Base-by-base conservation (phyloP, 768 basidiomycete species). In the Pholiota conissans region DNA sequence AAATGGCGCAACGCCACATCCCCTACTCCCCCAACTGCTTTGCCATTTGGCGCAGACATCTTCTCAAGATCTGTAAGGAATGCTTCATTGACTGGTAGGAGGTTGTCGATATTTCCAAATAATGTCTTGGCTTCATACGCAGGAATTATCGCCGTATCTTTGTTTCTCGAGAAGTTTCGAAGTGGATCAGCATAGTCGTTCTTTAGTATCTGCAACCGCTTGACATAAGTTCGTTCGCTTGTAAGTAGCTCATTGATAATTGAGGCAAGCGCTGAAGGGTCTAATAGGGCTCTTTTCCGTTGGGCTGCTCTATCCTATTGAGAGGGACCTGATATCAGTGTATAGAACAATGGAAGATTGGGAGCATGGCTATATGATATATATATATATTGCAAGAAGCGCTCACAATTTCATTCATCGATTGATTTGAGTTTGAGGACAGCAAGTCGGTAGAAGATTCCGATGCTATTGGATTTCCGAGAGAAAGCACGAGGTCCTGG, bases 41-140 rank as follows among this genome's bases (percentile, higher is more conserved):
- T 76, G 39, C 85, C 87, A 62, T 82, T 82, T n/a, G 83, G 83
- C 5, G 76, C 76, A 32, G 85, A 61, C 86, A 94, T 89, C 71
- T 81, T 84, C 69, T 95, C 93, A 30, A 99, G 75, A 66, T 95
- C 92, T 1, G 73, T 70, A 34, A 98, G 75, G 69, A 98, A 95
- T 0, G 86, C 85, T 65, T 93, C 90, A 65, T 98, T 94, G n/a
- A 93, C 90, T 1, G 87, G 87, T 3, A 98, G 72, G 20, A 99
- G 80, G 51, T 84, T 87, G 71, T 98, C 95, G 50, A 98, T 82
- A 73, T 99, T 98, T 54, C 92, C 93, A 64, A 99, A 98, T 22
- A 99, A 80, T 1, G 85, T 91, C 62, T 91, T 95, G 30, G 95
- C 95, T 69, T 98, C 91, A 69, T 96, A 98, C 20, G 85, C 73